Percentiles rank a stretch among this genome's conserved stretches.
These are phyloP conservation scores for Penicillium silybi DNA, from an alignment of 495 filamentous ascomycete genomes.

Conservation along the genomic window DNA sequence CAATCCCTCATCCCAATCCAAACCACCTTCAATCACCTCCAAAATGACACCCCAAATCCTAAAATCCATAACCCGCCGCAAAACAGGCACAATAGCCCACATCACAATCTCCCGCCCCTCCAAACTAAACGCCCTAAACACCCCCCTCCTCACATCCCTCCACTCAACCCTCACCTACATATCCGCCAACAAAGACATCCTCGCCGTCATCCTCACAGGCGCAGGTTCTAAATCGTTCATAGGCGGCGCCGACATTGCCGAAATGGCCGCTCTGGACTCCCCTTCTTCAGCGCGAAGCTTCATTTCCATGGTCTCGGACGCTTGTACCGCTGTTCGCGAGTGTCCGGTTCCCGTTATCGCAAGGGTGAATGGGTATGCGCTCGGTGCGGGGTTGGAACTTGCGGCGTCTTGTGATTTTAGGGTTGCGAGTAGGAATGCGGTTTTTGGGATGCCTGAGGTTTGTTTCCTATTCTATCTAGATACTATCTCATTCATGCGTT, in stretches of 20 bases:
- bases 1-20: neutral
- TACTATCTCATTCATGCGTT: neutral
- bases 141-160: constrained; percentile 10
- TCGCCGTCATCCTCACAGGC: constrained; percentile 21
- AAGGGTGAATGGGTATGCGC: constrained; percentile 21
- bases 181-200: constrained; percentile 6
- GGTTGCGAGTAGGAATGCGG: constrained; percentile 15
- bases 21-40: neutral
- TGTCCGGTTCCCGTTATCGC: constrained; percentile 23
- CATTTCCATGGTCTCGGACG: constrained; percentile 16
- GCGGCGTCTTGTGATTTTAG: constrained; percentile 23
- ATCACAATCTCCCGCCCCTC: constrained; percentile 20
- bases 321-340: constrained; percentile 12
- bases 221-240: constrained; percentile 21
- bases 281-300: constrained; percentile 14
- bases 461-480: neutral
- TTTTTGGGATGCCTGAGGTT: constrained; percentile 25
- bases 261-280: constrained; percentile 13
- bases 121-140: constrained; percentile 25
- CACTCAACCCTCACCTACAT: constrained; percentile 4
- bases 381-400: constrained; percentile 20
- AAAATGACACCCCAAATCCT: constrained; percentile 7
- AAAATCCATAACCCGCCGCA: constrained; percentile 11
- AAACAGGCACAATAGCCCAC: constrained; percentile 16
- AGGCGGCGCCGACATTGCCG: constrained; percentile 21